Conservation (phyloP, 2,329 filamentous ascomycete species). For the Venturia nashicola region DNA sequence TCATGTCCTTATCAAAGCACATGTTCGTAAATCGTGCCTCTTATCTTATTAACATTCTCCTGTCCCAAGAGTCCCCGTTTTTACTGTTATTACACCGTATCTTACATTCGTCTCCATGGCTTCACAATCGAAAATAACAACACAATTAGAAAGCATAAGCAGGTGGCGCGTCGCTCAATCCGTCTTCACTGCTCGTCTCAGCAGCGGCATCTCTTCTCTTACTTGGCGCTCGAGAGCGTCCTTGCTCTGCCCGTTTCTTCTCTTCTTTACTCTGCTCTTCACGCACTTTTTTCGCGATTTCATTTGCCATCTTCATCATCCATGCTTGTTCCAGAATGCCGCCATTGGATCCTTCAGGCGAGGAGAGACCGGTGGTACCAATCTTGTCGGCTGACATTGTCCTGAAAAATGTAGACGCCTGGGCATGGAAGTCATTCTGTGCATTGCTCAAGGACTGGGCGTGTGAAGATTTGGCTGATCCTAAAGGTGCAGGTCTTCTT, state of each 20-base stretch:
- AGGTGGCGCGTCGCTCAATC: constrained; percentile 1
- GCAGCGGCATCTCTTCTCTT: neutral
- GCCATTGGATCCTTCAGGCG: constrained; percentile 18
- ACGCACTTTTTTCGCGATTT: constrained; percentile 77
- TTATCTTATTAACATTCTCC: neutral
- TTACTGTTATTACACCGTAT: neutral
- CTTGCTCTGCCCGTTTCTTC: neutral
- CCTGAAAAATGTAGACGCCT: constrained; percentile 10
- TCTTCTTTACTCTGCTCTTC: constrained; percentile 56
- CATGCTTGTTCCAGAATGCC: constrained; percentile 68
- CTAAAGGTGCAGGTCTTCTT: neutral
- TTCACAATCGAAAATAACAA: neutral
- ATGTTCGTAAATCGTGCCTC: neutral
- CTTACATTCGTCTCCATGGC: neutral
- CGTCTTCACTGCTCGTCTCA: constrained; percentile 3
- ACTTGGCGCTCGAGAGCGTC: neutral
- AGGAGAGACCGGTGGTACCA: neutral
- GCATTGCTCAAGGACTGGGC: neutral
- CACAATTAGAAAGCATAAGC: constrained; percentile 8
- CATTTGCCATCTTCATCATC: constrained; percentile 87
- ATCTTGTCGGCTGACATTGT: constrained; percentile 19
- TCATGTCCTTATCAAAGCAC: neutral
- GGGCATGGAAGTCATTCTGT: constrained; percentile 10
- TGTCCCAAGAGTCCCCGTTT: neutral
- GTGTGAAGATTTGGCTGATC: neutral